Evolutionary conservation across 108 stramenopile species (phyloP), one percentile per base, ranked within the genome.

Genomic region (Epipyxis sp.): DNA sequence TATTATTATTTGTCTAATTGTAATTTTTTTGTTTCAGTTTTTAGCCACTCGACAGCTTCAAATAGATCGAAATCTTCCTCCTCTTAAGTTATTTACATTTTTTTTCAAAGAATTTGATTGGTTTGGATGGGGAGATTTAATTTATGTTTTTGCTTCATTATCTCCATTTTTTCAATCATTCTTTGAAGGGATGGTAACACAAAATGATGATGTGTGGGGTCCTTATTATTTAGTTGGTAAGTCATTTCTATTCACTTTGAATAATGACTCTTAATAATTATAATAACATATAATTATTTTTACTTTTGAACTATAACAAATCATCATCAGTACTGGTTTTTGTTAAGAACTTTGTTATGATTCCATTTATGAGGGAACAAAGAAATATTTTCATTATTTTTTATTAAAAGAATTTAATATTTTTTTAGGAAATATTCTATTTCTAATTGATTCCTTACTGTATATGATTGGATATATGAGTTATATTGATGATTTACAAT

Each of bases 131-230:
- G 54, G 54, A 20, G 54, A 57, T 57, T 57, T 16, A 25, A 16
- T 57, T 57, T 57, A 57, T 25, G 54, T 57, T 20, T 57, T 57
- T 57, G 54, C 54, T 57, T 57, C 54, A 25, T 57, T 57, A 25
- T 25, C 25, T 20, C 25, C 54, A 25, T 57, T 57, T 57, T 16
- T 57, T 16, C 54, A 57, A 57, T 57, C 54, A 25, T 57, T 57
- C 54, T 57, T 57, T 25, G 25, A 25, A 57, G 16, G 20, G 54
- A 57, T 57, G 54, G 25, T 57, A 25, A 57, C 54, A 57, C 54
- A 20, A 57, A 57, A 20, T 57, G 16, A 16, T 16, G 54, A n/a
- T n/a, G n/a, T n/a, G n/a, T n/a, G n/a, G n/a, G n/a, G n/a, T n/a
- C n/a, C n/a, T 57, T 57, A 20, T 25, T 20, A 57, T 57, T 57